Percentiles rank a stretch among this genome's conserved stretches.
These are phyloP conservation scores for Hyaloscypha bicolor DNA, from an alignment of 495 filamentous ascomycete genomes.

Conservation along the genomic window DNA sequence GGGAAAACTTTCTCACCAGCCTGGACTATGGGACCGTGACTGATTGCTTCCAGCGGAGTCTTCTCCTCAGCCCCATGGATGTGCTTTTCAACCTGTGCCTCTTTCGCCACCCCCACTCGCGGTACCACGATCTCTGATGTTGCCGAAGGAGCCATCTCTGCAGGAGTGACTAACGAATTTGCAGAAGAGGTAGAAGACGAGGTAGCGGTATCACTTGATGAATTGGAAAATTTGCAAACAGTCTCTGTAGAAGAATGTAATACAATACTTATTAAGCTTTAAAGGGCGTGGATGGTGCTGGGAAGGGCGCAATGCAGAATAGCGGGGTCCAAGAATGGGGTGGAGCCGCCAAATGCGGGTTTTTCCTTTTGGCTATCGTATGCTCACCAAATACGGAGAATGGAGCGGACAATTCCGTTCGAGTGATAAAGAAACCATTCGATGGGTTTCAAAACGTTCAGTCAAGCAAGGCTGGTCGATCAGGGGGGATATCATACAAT, in stretches of 20 bases:
- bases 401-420: background rate
- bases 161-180: background rate
- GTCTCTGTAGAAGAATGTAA: too few relatives aligned
- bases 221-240: background rate
- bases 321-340: background rate
- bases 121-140: conserved; percentile 12
- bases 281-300: background rate
- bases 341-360: background rate
- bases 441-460: background rate
- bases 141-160: conserved; percentile 32
- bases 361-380: too few relatives aligned
- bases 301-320: background rate
- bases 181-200: background rate
- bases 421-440: background rate
- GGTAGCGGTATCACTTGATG: background rate
- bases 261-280: background rate
- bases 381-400: background rate
- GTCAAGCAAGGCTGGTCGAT: background rate
- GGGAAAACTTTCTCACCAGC: conserved; percentile 16
- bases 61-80: conserved; percentile 30
- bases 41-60: conserved; percentile 36
- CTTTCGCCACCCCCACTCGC: conserved; percentile 20
- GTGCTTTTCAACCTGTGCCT: conserved; percentile 9
- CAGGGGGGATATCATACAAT: background rate
- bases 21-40: conserved; percentile 29